phyloP scores from a whole-genome alignment of 192 early-diverging fungal species.

The Radiomyces spectabilis region DNA sequence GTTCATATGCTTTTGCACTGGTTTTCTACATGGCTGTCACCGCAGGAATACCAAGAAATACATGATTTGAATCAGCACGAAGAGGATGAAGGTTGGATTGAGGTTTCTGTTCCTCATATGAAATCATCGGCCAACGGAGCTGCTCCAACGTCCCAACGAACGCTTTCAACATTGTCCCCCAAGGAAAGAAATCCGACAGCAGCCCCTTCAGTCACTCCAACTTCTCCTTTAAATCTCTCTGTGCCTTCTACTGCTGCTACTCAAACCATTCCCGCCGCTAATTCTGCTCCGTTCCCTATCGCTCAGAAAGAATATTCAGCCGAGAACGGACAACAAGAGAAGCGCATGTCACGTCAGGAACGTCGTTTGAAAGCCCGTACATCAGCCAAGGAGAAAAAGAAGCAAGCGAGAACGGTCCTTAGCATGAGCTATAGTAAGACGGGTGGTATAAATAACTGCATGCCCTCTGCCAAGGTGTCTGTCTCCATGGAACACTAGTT shows the following conservation, averaged over 20 bases:
- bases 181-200: too few relatives aligned
- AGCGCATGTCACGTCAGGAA: constrained; percentile 10
- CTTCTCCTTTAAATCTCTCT: too few relatives aligned
- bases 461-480: background rate
- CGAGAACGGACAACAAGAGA: too few relatives aligned
- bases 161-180: too few relatives aligned
- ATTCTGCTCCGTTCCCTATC: background rate
- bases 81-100: constrained; percentile 9
- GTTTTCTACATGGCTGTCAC: constrained; percentile 5
- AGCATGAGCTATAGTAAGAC: background rate
- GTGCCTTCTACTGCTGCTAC: background rate
- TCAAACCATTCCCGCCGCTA: background rate
- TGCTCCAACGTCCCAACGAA: too few relatives aligned
- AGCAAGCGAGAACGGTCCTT: background rate
- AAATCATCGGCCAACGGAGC: too few relatives aligned
- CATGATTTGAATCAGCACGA: constrained; percentile 1
- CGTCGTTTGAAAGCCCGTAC: background rate
- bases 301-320: background rate
- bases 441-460: too few relatives aligned
- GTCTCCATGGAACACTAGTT: too few relatives aligned
- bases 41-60: constrained; percentile 2
- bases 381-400: background rate
- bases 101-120: too few relatives aligned
- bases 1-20: constrained; percentile 7
- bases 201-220: too few relatives aligned